Conservation (phyloP, 805 yeast species). For the Metschnikowia gruessii region DNA sequence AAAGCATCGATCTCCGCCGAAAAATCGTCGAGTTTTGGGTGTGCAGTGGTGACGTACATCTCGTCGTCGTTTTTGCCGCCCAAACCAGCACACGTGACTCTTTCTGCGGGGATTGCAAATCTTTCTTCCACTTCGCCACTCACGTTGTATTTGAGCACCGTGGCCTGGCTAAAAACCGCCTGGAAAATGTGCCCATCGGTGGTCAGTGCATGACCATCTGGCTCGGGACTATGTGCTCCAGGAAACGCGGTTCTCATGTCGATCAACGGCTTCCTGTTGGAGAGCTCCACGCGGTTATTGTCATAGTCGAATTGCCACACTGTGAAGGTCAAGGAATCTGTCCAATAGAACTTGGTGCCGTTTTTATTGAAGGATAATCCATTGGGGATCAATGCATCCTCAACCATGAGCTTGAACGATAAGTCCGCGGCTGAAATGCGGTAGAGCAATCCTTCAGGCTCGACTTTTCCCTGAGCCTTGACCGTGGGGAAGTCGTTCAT, state of each 20-base stretch:
- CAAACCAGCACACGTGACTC: conserved; percentile 64
- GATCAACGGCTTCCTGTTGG: conserved; percentile 28
- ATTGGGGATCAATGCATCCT: conserved; percentile 55
- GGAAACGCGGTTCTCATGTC: conserved; percentile 20
- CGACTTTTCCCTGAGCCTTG: conserved; percentile 25
- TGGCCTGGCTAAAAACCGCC: conserved; percentile 62
- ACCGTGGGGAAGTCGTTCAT: conserved; percentile 55
- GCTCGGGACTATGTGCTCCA: conserved; percentile 46
- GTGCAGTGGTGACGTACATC: conserved; percentile 67
- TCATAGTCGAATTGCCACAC: conserved; percentile 41
- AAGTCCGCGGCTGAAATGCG: conserved; percentile 33
- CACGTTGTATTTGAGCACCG: conserved; percentile 52
- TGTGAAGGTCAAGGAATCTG: conserved; percentile 36
- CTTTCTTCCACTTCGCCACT: conserved; percentile 51
- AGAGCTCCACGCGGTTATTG: conserved; percentile 24
- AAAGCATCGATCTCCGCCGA: conserved; percentile 23
- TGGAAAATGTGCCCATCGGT: conserved; percentile 53
- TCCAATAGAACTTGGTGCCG: conserved; percentile 36
- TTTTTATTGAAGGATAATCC: conserved; percentile 47
- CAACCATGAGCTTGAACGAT: conserved; percentile 30
- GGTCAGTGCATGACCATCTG: conserved; percentile 76
- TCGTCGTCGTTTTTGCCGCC: conserved; percentile 53
- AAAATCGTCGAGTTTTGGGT: conserved; percentile 43
- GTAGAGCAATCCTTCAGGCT: conserved; percentile 51
- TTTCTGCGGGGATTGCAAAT: conserved; percentile 54